These are phyloP conservation scores for Dothistroma pini DNA, from an alignment of 2,329 filamentous ascomycete species.

Conservation along the genomic window DNA sequence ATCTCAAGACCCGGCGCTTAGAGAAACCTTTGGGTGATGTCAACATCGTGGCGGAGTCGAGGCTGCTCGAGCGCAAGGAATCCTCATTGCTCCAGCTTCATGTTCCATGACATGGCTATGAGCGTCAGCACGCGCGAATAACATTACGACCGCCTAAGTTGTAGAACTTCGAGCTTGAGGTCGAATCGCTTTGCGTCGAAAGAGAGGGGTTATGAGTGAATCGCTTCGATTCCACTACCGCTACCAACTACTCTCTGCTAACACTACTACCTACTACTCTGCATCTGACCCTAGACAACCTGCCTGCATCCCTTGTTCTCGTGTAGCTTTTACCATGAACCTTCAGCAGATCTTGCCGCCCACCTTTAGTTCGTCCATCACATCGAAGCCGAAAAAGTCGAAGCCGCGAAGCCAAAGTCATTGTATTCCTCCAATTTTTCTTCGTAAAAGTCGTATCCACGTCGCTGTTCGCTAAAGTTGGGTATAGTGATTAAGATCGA, in stretches of 20 bases:
- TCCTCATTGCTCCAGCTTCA: too few relatives aligned
- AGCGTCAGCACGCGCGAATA: neutral
- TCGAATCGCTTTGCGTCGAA: neutral
- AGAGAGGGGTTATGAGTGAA: neutral
- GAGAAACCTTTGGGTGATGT: neutral
- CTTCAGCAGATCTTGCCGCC: neutral
- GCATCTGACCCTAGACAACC: neutral
- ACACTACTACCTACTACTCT: neutral
- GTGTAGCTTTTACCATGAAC: neutral
- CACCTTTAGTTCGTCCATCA: neutral
- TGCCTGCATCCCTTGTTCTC: neutral
- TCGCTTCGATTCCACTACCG: slow-evolving; percentile 7
- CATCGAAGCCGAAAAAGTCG: neutral
- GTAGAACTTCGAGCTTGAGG: neutral
- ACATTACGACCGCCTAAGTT: neutral
- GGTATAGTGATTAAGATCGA: neutral
- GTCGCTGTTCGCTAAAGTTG: neutral
- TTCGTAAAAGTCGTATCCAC: neutral
- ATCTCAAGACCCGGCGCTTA: neutral
- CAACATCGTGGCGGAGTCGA: neutral
- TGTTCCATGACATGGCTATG: neutral
- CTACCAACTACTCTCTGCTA: slow-evolving; percentile 1
- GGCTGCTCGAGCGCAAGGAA: neutral
- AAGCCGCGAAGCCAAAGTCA: neutral
- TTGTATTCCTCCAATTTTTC: neutral